Conservation (phyloP, 495 filamentous ascomycete species). For the Hypoxylon intermedium region DNA sequence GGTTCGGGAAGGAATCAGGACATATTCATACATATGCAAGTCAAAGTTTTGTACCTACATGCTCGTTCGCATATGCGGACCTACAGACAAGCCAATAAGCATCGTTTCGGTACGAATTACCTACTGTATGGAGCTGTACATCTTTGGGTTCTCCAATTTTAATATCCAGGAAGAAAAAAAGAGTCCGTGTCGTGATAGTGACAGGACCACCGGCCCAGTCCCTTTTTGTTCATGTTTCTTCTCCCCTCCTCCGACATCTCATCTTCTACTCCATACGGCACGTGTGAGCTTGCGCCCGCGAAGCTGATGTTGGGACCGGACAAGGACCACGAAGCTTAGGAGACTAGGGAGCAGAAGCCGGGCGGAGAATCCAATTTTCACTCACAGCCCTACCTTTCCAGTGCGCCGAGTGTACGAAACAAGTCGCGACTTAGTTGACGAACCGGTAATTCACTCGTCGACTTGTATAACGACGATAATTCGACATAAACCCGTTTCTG, state of each 20-base stretch:
- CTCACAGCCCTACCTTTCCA: conserved; percentile 7
- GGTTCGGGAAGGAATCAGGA: conserved; percentile 27
- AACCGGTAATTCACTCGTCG: conserved; percentile 15
- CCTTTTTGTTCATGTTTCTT: conserved; percentile 31
- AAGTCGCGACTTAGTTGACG: conserved; percentile 7
- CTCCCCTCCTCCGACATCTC: conserved; percentile 17
- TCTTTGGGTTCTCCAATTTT: conserved; percentile 39
- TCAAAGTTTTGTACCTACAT: not conserved
- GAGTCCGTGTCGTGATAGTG: conserved; percentile 36
- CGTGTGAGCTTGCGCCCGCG: conserved; percentile 21
- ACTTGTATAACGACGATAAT: conserved; percentile 1
- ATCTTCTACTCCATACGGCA: conserved; percentile 10
- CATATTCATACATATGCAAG: conserved; percentile 14
- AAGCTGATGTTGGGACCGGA: conserved; percentile 30
- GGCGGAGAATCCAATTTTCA: conserved; percentile 6
- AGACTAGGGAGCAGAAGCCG: conserved; percentile 21
- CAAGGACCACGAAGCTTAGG: conserved; percentile 11
- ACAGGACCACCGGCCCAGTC: conserved; percentile 32
- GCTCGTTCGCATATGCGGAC: conserved; percentile 29
- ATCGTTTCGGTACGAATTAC: conserved; percentile 15
- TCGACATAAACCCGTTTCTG: conserved; percentile 5
- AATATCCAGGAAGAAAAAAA: conserved; percentile 39
- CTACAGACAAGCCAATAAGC: conserved; percentile 27
- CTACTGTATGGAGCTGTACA: conserved; percentile 37
- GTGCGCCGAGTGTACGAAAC: conserved; percentile 16